These are phyloP conservation scores for Heritiera littoralis DNA, from an alignment of 345 rosid genomes.

Conservation along the genomic window DNA sequence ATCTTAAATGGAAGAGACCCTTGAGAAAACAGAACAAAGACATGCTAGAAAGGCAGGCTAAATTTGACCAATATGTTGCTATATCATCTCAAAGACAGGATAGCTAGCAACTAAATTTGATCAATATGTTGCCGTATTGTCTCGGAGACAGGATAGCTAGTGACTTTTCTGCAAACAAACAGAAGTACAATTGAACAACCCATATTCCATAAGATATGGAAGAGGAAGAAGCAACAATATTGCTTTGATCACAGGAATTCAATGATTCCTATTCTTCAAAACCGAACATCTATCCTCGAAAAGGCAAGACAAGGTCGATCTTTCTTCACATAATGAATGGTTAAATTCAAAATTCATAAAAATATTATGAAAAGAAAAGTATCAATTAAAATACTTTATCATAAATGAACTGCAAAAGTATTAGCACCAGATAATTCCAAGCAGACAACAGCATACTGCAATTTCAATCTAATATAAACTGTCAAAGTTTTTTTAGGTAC, in stretches of 20 bases:
- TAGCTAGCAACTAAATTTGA: no score
- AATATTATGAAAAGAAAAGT: background rate
- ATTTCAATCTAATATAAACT: constrained; percentile 19
- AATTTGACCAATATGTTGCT: background rate
- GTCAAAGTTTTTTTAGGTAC: constrained; percentile 27
- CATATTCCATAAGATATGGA: constrained; percentile 9
- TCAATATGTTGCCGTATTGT: background rate
- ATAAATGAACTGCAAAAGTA: constrained; percentile 19
- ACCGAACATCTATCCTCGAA: constrained; percentile 12
- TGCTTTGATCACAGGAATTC: background rate
- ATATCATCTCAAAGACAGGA: no score
- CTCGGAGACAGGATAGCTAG: background rate
- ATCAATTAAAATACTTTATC: background rate
- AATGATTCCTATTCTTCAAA: constrained; percentile 3
- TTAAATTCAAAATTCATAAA: background rate
- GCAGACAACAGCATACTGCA: constrained; percentile 22
- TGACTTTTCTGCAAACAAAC: background rate
- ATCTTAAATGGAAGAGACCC: background rate
- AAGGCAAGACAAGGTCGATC: background rate
- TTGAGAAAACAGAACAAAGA: background rate
- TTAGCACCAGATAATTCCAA: constrained; percentile 22
- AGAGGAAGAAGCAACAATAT: background rate
- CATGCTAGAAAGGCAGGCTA: constrained; percentile 9
- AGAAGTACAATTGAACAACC: background rate
- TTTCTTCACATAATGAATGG: constrained; percentile 1